Evolutionary conservation across 129 eudicot genomes (phyloP).

Genomic region (Apium graveolens): DNA sequence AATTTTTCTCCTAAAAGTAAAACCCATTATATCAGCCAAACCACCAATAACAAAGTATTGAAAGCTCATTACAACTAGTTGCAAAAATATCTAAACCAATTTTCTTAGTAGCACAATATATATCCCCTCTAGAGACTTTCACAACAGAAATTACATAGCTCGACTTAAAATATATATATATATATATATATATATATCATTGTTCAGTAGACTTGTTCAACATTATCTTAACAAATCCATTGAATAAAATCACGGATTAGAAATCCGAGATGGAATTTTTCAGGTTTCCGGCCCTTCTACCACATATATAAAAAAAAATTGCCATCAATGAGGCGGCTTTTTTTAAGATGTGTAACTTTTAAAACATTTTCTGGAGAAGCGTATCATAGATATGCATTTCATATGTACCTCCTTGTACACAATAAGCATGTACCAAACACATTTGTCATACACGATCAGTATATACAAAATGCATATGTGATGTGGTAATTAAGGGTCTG

Average conservation of each 20-base stretch:
- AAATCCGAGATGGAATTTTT: not conserved
- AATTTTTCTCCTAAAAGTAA: conserved; percentile 65
- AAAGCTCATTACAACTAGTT: not conserved
- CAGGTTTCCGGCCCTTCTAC: not conserved
- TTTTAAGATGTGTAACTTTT: not conserved
- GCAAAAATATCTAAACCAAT: not conserved
- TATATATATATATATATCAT: too few relatives aligned
- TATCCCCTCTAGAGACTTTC: not conserved
- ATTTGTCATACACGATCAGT: not conserved
- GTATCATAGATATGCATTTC: not conserved
- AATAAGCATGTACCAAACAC: not conserved
- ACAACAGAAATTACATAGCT: not conserved
- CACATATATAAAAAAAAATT: too few relatives aligned
- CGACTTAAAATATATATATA: too few relatives aligned
- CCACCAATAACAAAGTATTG: not conserved
- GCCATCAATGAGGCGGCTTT: not conserved
- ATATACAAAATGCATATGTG: not conserved
- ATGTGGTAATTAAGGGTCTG: not conserved
- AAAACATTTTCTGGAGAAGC: not conserved
- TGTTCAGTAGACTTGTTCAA: not conserved
- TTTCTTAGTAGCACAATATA: not conserved
- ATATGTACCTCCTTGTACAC: not conserved
- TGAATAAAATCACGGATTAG: not conserved
- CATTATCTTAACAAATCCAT: not conserved
- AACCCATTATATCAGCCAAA: not conserved